Conservation (phyloP, 2,329 filamentous ascomycete species). For the Cephalotrichum gorgonifer region DNA sequence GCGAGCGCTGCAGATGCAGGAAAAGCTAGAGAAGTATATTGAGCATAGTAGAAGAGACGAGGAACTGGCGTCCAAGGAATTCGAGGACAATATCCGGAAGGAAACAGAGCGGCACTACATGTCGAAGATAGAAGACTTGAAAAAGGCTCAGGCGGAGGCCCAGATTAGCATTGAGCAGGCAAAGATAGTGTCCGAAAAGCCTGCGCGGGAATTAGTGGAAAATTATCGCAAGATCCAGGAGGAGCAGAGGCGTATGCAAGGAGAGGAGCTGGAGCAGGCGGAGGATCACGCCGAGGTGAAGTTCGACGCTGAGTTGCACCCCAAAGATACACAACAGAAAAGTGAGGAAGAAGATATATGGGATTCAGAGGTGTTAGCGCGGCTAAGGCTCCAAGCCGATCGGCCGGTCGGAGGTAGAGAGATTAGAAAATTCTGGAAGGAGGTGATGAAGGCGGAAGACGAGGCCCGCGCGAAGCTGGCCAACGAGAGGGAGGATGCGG, state of each 20-base stretch:
- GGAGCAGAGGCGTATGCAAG: slow-evolving; percentile 26
- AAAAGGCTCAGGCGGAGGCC: slow-evolving; percentile 33
- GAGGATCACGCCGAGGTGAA: slow-evolving; percentile 21
- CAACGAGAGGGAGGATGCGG: slow-evolving; percentile 22
- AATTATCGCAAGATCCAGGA: slow-evolving; percentile 24
- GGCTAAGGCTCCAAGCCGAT: slow-evolving; percentile 26
- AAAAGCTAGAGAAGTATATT: slow-evolving; percentile 41
- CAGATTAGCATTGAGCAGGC: slow-evolving; percentile 23
- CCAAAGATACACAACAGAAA: slow-evolving; percentile 30
- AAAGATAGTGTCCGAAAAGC: slow-evolving; percentile 23
- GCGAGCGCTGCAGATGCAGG: slow-evolving; percentile 41
- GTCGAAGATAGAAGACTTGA: slow-evolving; percentile 28
- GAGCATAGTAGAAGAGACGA: slow-evolving; percentile 34
- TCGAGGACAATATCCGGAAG: slow-evolving; percentile 32
- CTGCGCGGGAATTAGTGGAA: slow-evolving; percentile 30
- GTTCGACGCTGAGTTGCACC: slow-evolving; percentile 29
- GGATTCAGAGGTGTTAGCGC: slow-evolving; percentile 33
- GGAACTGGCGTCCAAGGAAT: slow-evolving; percentile 30
- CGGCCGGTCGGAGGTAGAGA: slow-evolving; percentile 30
- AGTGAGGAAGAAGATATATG: slow-evolving; percentile 26
- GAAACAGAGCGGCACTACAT: slow-evolving; percentile 35
- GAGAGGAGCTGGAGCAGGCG: slow-evolving; percentile 22
- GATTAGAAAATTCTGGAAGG: slow-evolving; percentile 8
- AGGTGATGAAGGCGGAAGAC: slow-evolving; percentile 26
- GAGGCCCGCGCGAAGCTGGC: slow-evolving; percentile 27